Conservation (phyloP, 768 basidiomycete genomes). For the Coprinopsis cinerea region DNA sequence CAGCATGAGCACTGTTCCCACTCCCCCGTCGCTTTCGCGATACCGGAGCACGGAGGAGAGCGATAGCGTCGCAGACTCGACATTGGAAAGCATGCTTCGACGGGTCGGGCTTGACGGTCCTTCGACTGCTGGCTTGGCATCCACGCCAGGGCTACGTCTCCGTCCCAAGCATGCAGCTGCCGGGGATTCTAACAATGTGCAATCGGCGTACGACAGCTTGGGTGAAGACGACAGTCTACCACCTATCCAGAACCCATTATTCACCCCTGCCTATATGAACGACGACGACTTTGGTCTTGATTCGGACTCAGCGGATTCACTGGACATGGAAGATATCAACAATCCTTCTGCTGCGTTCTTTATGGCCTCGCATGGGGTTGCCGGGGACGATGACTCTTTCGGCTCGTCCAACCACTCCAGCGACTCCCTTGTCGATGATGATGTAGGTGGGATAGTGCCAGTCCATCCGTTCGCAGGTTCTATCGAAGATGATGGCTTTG, state of each 20-base stretch:
- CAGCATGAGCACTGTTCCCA: constrained; percentile 63
- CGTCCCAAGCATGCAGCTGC: constrained; percentile 3
- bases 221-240: constrained; percentile 6
- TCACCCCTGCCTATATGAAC: constrained; percentile 5
- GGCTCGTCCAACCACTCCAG: constrained; percentile 50
- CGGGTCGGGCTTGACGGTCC: constrained; percentile 46
- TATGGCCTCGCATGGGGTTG: constrained; percentile 42
- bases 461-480: constrained; percentile 59
- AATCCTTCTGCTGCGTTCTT: constrained; percentile 69
- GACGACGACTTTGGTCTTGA: constrained; percentile 23
- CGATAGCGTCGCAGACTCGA: constrained; percentile 47
- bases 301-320: constrained; percentile 45
- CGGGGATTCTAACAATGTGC: not conserved
- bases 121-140: constrained; percentile 19
- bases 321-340: constrained; percentile 51
- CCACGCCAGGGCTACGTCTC: constrained; percentile 21
- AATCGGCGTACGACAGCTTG: not conserved
- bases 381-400: constrained; percentile 41
- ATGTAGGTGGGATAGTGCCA: constrained; percentile 33
- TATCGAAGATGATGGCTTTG: constrained; percentile 46
- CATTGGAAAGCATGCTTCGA: constrained; percentile 66
- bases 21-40: constrained; percentile 67
- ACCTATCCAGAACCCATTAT: not conserved
- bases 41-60: constrained; percentile 46
- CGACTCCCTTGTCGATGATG: constrained; percentile 51